Percentiles rank a stretch among this genome's conserved stretches.
phyloP scores from a whole-genome alignment of 371 early-diverging fungal genomes.

The Sporodiniella umbellata region DNA sequence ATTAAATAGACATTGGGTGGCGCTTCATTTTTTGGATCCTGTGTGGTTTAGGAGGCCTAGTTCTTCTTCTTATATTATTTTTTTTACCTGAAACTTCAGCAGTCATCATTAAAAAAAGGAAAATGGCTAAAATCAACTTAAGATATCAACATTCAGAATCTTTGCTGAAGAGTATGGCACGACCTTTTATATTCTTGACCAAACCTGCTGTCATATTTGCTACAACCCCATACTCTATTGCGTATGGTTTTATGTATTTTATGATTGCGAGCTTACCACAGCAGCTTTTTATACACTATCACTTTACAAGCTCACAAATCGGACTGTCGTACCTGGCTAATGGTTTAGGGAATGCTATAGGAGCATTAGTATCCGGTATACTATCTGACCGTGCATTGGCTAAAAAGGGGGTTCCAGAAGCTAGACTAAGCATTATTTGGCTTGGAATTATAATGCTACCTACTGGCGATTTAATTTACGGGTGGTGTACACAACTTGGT shows the following conservation, averaged over 20 bases:
- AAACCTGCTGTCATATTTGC: conserved; percentile 46
- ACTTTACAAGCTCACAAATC: conserved; percentile 34
- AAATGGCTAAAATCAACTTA: neutral
- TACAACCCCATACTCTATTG: conserved; percentile 48
- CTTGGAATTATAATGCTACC: conserved; percentile 39
- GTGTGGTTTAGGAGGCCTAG: conserved; percentile 51
- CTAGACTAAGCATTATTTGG: conserved; percentile 36
- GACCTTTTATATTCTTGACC: conserved; percentile 38
- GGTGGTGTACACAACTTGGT: conserved; percentile 38
- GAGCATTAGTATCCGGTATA: conserved; percentile 40
- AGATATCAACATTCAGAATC: conserved; percentile 5
- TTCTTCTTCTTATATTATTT: conserved; percentile 55
- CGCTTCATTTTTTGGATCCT: conserved; percentile 64
- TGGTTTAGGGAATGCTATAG: conserved; percentile 45
- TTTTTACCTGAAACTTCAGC: conserved; percentile 65
- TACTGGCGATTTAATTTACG: conserved; percentile 36
- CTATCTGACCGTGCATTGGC: conserved; percentile 33
- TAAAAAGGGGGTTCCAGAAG: conserved; percentile 17
- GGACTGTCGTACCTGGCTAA: conserved; percentile 43
- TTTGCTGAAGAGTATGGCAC: conserved; percentile 26
- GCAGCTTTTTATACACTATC: conserved; percentile 24
- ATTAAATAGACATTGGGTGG: conserved; percentile 55
- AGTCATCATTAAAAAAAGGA: conserved; percentile 14
- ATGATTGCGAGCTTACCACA: conserved; percentile 37
- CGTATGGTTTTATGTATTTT: conserved; percentile 54